Evolutionary conservation across 2,329 filamentous ascomycete genomes (phyloP).

Genomic region (Beauveria australis): DNA sequence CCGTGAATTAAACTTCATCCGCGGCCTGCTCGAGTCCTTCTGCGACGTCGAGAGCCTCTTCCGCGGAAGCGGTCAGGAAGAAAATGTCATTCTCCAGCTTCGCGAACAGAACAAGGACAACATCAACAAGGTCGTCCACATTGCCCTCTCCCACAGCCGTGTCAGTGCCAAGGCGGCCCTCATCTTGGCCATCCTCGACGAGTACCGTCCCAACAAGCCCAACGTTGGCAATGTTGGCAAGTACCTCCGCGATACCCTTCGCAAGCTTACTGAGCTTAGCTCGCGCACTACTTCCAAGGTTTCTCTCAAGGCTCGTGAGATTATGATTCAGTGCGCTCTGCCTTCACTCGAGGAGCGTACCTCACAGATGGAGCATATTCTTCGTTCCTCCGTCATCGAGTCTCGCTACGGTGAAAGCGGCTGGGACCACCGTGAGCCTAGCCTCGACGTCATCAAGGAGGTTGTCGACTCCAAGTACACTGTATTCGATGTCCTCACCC

Average conservation of each 20-base stretch:
- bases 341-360: constrained; percentile 93
- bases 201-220: constrained; percentile 92
- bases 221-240: constrained; percentile 82
- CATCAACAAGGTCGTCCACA: constrained; percentile 74
- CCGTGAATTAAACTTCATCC: constrained; percentile 80
- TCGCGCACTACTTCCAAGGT: constrained; percentile 81
- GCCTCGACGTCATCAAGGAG: constrained; percentile 86
- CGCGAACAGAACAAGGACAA: constrained; percentile 96
- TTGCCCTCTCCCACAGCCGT: constrained; percentile 86
- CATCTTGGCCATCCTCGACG: constrained; percentile 80
- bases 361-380: constrained; percentile 96
- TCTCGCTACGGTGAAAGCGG: constrained; percentile 96
- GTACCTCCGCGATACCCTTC: constrained; percentile 73
- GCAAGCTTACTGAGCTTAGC: constrained; percentile 81
- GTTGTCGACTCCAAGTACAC: constrained; percentile 98
- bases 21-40: constrained; percentile 71
- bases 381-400: constrained; percentile 89
- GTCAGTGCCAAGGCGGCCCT: constrained; percentile 92
- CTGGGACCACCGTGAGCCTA: constrained; percentile 91
- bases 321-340: constrained; percentile 93
- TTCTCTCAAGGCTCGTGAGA: constrained; percentile 90
- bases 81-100: constrained; percentile 87
- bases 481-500: constrained; percentile 89
- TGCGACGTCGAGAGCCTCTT: constrained; percentile 79
- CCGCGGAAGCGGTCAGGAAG: constrained; percentile 79